These are phyloP conservation scores for Pyrenophora graminea DNA, from an alignment of 2,329 filamentous ascomycete genomes.

Conservation along the genomic window DNA sequence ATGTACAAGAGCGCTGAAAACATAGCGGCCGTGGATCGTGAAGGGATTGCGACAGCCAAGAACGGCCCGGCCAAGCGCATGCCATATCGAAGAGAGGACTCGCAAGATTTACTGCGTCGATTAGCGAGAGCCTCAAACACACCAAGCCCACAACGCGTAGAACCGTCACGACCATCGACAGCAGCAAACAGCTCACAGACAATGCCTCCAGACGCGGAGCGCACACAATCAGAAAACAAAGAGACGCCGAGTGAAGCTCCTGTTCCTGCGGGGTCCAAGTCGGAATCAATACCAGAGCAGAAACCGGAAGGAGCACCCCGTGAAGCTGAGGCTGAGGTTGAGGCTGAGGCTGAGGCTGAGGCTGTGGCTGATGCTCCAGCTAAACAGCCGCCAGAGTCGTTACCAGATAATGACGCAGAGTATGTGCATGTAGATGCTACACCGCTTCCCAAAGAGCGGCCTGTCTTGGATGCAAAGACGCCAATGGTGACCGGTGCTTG, in stretches of 20 bases:
- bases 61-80: constrained; percentile 31
- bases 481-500: constrained; percentile 54
- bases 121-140: constrained; percentile 54
- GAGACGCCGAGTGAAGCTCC: constrained; percentile 1
- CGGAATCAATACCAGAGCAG: constrained; percentile 9
- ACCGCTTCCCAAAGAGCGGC: constrained; percentile 31
- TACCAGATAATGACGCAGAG: constrained; percentile 2
- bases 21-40: constrained; percentile 35
- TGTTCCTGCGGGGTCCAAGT: background rate
- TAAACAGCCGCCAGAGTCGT: constrained; percentile 5
- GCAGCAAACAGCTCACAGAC: constrained; percentile 21
- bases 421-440: constrained; percentile 29
- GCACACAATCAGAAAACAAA: background rate
- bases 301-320: constrained; percentile 6
- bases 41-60: constrained; percentile 28
- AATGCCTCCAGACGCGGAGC: constrained; percentile 1
- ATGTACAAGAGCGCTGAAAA: constrained; percentile 44
- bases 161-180: constrained; percentile 27
- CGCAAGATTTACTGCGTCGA: constrained; percentile 51
- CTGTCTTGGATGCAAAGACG: constrained; percentile 44
- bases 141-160: constrained; percentile 48
- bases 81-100: constrained; percentile 48
- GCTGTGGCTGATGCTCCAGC: background rate
- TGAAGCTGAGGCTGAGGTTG: background rate
- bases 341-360: no score